Evolutionary conservation across 805 yeast genomes (phyloP), one percentile per base, ranked within the genome.

Genomic region (Saccharomyces mikatae): DNA sequence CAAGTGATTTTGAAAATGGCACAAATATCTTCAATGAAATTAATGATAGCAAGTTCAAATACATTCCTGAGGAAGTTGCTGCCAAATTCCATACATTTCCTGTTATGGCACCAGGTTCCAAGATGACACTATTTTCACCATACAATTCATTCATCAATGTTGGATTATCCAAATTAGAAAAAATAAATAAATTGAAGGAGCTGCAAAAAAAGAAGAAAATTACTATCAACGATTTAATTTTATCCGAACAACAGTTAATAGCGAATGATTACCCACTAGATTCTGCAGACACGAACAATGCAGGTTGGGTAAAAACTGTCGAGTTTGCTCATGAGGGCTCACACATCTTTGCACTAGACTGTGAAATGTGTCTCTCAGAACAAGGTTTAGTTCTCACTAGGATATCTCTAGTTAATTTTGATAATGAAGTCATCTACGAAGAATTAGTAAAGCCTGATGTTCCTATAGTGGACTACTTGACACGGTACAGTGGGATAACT

Each of bases 401-500:
- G 52, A 81, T 88, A 0, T 87, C 96, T 1, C 59, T 94, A 9
- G 79, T 90, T 0, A 83, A 87, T 65, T 81, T 79, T 60, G 76
- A 81, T 51, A 79, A 78, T 17, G 76, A 79, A 4, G 79, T 84
- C 0, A 67, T 92, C 0, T 70, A 86, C 56, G 96, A 91, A 64
- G 78, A 82, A 58, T 76, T 82, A 24, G 97, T 94, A 2, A 82
- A 86, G 66, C 99, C 99, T 0, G 75, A 74, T 0, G 86, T 79
- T 24, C 80, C 77, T 27, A 89, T 92, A 53, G 79, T 78, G 0
- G 95, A 92, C 69, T 94, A 92, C 67, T 72, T 87, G 29, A 94
- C 98, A 0, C 73, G 74, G 61, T 92, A 81, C 64, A 89, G 96
- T 30, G 99, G 99, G 0, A 89, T 92, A 50, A 88, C 97, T 0